Percentiles rank a stretch among this genome's conserved stretches.
Conservation (phyloP, 495 filamentous ascomycete species). For the Thozetella sp. region DNA sequence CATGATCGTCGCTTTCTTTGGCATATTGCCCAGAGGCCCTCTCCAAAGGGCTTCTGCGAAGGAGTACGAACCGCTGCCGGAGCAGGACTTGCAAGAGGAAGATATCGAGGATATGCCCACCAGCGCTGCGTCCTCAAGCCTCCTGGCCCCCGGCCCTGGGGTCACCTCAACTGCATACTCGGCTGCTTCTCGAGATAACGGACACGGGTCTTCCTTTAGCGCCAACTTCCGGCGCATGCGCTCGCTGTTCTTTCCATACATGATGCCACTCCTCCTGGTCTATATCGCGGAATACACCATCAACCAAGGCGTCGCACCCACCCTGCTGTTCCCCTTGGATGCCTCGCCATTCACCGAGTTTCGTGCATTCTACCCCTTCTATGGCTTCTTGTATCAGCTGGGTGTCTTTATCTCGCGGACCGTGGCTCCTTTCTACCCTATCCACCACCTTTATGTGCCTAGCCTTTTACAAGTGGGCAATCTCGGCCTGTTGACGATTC, state of each 20-base stretch:
- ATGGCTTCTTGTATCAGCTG: constrained; percentile 88
- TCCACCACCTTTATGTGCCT: constrained; percentile 79
- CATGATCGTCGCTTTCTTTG: constrained; percentile 87
- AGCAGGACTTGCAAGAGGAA: constrained; percentile 38
- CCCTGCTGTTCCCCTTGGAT: constrained; percentile 80
- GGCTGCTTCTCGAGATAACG: constrained; percentile 12
- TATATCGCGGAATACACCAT: constrained; percentile 97
- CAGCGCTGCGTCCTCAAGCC: constrained; percentile 28
- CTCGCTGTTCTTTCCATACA: constrained; percentile 57
- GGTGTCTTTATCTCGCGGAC: constrained; percentile 95
- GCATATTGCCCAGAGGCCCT: constrained; percentile 67
- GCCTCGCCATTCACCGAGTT: constrained; percentile 77
- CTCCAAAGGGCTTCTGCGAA: constrained; percentile 39
- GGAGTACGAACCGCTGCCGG: constrained; percentile 42
- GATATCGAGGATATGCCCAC: constrained; percentile 31
- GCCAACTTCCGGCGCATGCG: constrained; percentile 43
- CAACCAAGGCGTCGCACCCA: constrained; percentile 90
- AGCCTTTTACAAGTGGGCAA: constrained; percentile 85
- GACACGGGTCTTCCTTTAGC: constrained; percentile 39
- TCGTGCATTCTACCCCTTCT: constrained; percentile 88
- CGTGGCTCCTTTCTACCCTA: constrained; percentile 80
- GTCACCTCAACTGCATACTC: constrained; percentile 27
- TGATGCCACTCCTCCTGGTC: constrained; percentile 89
- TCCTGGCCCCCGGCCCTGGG: constrained; percentile 31
- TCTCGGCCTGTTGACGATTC: constrained; percentile 69